A percentile compares a stretch with the other conserved stretches of the same genome.
These are phyloP conservation scores for Phylloporus rhodoxanthus DNA, from an alignment of 768 basidiomycete genomes.

Conservation along the genomic window DNA sequence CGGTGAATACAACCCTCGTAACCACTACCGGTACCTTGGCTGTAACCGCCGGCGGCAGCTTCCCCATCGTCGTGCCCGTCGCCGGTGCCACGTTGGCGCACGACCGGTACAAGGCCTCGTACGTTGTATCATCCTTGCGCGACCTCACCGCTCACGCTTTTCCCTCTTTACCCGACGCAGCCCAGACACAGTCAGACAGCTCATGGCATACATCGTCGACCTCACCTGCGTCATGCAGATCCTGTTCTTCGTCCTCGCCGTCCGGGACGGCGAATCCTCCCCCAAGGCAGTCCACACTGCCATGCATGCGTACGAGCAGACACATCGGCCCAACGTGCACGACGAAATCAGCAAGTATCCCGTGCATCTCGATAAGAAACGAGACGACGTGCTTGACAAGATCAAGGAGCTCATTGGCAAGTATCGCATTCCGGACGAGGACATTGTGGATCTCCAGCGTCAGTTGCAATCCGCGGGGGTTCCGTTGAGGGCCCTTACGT, in stretches of 20 bases:
- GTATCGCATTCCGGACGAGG: neutral
- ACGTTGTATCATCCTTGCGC: neutral
- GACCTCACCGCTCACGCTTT: neutral
- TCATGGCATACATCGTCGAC: neutral
- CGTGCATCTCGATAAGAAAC: too few species aligned
- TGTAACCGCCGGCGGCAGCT: neutral
- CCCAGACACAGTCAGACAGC: neutral
- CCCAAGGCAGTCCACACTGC: neutral
- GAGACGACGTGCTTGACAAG: neutral
- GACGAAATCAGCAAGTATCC: neutral
- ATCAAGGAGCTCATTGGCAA: neutral
- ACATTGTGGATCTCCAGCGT: neutral
- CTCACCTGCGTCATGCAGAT: slow-evolving; percentile 2
- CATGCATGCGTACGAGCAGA: neutral
- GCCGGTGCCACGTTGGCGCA: neutral
- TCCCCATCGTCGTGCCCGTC: neutral
- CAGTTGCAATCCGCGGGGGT: neutral
- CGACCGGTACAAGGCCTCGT: slow-evolving; percentile 2
- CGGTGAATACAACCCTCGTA: neutral
- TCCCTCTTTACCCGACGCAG: neutral
- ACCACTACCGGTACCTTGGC: neutral
- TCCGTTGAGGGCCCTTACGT: neutral
- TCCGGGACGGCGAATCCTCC: neutral
- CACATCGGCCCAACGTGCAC: neutral
- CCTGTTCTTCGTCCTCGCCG: neutral